phyloP scores from a whole-genome alignment of 139 green algal genomes.

The Monoraphidium neglectum region DNA sequence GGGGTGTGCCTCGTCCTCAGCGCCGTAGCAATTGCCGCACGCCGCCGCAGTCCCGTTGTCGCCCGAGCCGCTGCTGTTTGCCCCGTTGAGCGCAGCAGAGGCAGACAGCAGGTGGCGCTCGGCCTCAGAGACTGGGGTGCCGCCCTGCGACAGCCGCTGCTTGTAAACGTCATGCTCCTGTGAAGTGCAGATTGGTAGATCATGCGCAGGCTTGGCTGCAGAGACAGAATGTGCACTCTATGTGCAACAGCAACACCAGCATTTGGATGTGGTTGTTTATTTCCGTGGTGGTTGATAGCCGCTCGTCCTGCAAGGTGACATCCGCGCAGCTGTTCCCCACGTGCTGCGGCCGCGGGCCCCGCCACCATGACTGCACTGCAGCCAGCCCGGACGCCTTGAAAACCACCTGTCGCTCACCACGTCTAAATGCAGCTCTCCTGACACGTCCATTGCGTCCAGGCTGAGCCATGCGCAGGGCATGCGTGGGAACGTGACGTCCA shows the following conservation, averaged over 20 bases:
- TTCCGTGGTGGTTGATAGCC: background rate
- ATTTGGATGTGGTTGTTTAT: background rate
- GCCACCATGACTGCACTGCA: no score
- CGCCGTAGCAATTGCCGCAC: constrained; percentile 95
- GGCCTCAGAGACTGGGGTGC: constrained; percentile 58
- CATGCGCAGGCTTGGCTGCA: background rate
- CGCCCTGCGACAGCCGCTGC: constrained; percentile 61
- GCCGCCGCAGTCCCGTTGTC: constrained; percentile 11
- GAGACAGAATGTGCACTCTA: background rate
- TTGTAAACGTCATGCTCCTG: constrained; percentile 87
- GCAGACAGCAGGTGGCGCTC: constrained; percentile 73
- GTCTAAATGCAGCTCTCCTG: constrained; percentile 92
- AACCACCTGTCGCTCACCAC: constrained; percentile 56
- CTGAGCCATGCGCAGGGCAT: constrained; percentile 91
- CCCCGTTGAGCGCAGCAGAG: no score
- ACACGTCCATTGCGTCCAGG: constrained; percentile 97
- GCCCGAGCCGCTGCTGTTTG: no score
- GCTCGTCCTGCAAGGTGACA: no score
- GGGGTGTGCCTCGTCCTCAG: constrained; percentile 61
- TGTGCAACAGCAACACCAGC: background rate
- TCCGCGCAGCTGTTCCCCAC: no score
- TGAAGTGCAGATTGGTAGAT: background rate
- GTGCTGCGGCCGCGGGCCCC: background rate
- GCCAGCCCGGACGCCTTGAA: background rate
- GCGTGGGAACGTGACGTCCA: constrained; percentile 91